Base-by-base conservation (phyloP, 2,329 filamentous ascomycete species). In the Pseudocercospora ulei region DNA sequence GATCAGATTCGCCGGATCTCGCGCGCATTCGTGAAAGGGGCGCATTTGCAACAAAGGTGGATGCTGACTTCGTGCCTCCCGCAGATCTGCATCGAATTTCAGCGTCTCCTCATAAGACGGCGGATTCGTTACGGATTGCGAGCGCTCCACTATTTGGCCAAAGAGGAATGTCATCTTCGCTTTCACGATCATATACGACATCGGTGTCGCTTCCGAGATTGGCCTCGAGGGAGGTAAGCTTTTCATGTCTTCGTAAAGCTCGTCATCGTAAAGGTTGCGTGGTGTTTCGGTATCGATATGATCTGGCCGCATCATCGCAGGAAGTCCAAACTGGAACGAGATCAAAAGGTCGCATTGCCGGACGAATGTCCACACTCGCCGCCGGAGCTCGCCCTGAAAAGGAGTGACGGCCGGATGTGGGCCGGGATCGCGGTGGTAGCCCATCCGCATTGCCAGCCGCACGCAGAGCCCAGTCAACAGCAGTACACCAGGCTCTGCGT, bases 1-100 rank as follows among this genome's bases (percentile, higher is more conserved):
- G 41, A 95, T 73, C 19, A 78, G 54, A 13, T 70, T 71, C 2
- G 72, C 67, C 1, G 75, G 78, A 43, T 94, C 87, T 30, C 78
- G 70, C 3, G 75, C 78, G 26, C 72, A 76, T 39, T 84, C 80
- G 41, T 87, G 80, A 42, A 93, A 70, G 0, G 79, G 71, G 19
- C 79, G 77, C 49, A 93, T 69, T 51, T 76, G 79, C 19, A 96
- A 68, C 59, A 93, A 82, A 2, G 83, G 80, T 1, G 90, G 84
- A 34, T 93, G 72, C 39, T 79, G 73, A 20, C 80, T 68, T 14
- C 71, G 66, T 16, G 71, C 63, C 42, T 73, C 71, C 26, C 73
- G 67, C 35, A 78, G 64, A 39, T 73, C 65, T 5, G 65, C 62
- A 54, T 79, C 75, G 24, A 77, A 62, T 41, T 73, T 73, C 65